These are phyloP conservation scores for Aspergillus affinis DNA, from an alignment of 495 filamentous ascomycete species.

Conservation along the genomic window DNA sequence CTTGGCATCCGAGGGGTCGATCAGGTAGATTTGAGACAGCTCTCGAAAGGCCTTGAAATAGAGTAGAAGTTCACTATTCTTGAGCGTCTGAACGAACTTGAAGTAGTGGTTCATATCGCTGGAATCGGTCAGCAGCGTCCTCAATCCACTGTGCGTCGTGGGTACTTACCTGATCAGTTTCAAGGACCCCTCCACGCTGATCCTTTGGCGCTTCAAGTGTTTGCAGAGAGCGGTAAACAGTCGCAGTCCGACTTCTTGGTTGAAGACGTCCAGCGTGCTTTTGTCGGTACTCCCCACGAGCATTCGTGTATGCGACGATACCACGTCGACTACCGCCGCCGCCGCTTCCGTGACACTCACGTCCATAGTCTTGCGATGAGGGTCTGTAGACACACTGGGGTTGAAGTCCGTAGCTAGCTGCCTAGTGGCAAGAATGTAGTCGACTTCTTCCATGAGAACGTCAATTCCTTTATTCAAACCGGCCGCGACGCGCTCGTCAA, in stretches of 20 bases:
- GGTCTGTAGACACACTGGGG: conserved; percentile 56
- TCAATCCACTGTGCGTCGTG: not conserved
- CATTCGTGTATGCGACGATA: conserved; percentile 86
- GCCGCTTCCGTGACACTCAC: conserved; percentile 82
- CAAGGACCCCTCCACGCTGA: conserved; percentile 85
- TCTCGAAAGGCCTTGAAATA: conserved; percentile 94
- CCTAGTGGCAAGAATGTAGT: conserved; percentile 87
- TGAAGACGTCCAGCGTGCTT: conserved; percentile 96
- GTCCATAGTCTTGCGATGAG: conserved; percentile 57
- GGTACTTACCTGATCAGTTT: conserved; percentile 74
- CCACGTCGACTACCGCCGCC: conserved; percentile 73
- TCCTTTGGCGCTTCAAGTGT: conserved; percentile 92
- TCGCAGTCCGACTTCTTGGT: conserved; percentile 92
- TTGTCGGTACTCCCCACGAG: conserved; percentile 92
- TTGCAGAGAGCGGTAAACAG: conserved; percentile 91
- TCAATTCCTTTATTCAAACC: conserved; percentile 97
- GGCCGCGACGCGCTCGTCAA: conserved; percentile 94
- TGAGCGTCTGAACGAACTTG: conserved; percentile 75
- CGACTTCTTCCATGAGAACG: conserved; percentile 97
- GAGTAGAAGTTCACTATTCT: conserved; percentile 76
- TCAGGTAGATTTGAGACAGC: conserved; percentile 91
- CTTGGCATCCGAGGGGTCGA: conserved; percentile 84
- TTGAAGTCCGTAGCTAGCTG: conserved; percentile 91
- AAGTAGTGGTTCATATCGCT: conserved; percentile 95
- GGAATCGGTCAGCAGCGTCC: conserved; percentile 13